These are phyloP conservation scores for Cladobotryum protrusum DNA, from an alignment of 2,329 filamentous ascomycete genomes.

Conservation along the genomic window DNA sequence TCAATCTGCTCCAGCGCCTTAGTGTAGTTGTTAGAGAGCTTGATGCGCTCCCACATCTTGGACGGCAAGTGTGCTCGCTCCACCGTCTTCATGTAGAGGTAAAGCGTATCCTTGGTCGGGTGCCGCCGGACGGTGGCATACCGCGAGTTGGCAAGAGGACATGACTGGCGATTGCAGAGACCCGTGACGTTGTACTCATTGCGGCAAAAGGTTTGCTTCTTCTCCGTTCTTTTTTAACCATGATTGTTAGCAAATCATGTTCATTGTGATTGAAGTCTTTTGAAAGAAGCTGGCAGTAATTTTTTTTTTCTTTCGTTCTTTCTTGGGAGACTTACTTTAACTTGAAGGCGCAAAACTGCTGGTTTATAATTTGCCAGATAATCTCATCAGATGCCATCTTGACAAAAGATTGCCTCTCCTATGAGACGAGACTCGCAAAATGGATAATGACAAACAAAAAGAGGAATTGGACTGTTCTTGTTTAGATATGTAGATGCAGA, in stretches of 20 bases:
- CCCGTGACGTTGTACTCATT: conserved; percentile 88
- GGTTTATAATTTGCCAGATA: conserved; percentile 94
- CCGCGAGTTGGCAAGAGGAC: conserved; percentile 82
- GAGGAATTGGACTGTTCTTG: background rate
- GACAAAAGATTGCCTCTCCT: conserved; percentile 4
- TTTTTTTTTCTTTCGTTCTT: background rate
- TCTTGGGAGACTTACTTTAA: conserved; percentile 58
- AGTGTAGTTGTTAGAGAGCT: conserved; percentile 82
- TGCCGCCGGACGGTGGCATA: conserved; percentile 89
- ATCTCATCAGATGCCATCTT: conserved; percentile 90
- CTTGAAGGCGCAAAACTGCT: conserved; percentile 93
- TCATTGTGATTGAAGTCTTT: background rate
- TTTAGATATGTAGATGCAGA: conserved; percentile 1
- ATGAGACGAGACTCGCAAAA: background rate
- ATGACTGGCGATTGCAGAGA: conserved; percentile 80
- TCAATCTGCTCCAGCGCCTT: conserved; percentile 86
- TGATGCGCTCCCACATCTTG: conserved; percentile 92
- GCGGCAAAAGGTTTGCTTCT: conserved; percentile 87
- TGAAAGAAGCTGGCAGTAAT: background rate
- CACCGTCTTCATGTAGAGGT: conserved; percentile 94
- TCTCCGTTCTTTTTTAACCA: conserved; percentile 56
- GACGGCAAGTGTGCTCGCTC: conserved; percentile 82
- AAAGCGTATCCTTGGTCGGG: conserved; percentile 73
- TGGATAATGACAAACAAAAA: background rate
- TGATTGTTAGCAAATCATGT: conserved; percentile 22